A percentile compares a stretch with the other conserved stretches of the same genome.
phyloP scores from a whole-genome alignment of 2,329 filamentous ascomycete genomes.

The Hyphodiscus sp. region DNA sequence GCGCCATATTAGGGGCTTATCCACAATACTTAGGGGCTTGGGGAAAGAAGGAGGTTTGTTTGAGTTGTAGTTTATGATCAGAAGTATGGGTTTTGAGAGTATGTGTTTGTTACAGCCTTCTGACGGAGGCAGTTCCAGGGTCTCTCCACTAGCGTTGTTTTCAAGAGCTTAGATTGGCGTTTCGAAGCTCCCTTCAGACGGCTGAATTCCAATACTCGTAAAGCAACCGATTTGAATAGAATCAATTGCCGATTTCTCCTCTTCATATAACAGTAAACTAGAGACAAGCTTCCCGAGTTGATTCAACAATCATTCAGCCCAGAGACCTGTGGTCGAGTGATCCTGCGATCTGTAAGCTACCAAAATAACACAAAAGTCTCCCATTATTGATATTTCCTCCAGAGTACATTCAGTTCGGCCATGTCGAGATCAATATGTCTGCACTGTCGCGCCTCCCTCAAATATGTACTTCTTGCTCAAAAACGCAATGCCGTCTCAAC shows the following conservation, averaged over 20 bases:
- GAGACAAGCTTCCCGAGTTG: background rate
- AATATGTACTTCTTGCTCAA: background rate
- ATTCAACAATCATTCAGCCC: too few relatives aligned
- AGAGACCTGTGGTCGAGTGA: background rate
- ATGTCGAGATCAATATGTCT: constrained; percentile 10
- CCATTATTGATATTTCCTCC: background rate
- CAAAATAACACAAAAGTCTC: background rate
- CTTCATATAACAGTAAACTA: background rate
- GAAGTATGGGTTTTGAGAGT: background rate
- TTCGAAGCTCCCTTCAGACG: background rate
- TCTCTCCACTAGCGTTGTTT: background rate
- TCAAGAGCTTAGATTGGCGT: background rate
- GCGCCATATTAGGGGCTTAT: constrained; percentile 49
- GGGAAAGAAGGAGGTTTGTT: background rate
- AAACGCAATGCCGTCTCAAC: background rate
- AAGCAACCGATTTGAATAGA: too few relatives aligned
- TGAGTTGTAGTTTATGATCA: background rate
- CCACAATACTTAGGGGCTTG: background rate
- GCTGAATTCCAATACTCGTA: background rate
- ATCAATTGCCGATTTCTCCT: background rate
- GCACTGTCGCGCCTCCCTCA: constrained; percentile 14
- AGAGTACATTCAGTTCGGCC: constrained; percentile 26
- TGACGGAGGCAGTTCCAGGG: background rate
- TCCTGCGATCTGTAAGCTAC: background rate
- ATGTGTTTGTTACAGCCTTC: background rate